phyloP scores from a whole-genome alignment of 1,284 basidiomycete genomes.

The Cutaneotrichosporon spelunceum region DNA sequence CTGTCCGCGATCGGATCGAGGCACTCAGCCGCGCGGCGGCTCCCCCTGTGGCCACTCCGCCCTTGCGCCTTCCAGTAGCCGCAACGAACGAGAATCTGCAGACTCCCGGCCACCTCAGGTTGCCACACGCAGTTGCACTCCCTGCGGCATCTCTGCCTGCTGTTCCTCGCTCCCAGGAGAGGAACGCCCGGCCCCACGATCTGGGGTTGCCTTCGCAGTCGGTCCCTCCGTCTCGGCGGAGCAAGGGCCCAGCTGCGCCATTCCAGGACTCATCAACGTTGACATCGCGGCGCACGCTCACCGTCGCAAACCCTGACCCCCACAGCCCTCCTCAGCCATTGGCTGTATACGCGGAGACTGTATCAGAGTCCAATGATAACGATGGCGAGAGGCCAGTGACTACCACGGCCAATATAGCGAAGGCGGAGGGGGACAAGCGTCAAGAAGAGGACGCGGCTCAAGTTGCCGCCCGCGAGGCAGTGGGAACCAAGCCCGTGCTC shows the following conservation, averaged over 20 bases:
- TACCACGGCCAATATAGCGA: neutral
- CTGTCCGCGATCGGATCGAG: neutral
- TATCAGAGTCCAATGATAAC: neutral
- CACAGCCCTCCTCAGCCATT: neutral
- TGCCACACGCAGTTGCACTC: no score
- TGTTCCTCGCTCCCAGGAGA: no score
- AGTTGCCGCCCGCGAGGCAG: neutral
- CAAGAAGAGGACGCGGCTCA: neutral
- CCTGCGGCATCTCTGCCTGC: no score
- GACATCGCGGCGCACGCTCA: constrained; percentile 7
- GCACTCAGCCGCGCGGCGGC: neutral
- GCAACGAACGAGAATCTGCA: neutral
- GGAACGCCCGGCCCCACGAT: no score
- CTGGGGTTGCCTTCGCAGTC: neutral
- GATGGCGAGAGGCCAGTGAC: neutral
- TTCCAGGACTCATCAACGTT: neutral
- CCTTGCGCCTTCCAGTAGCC: neutral
- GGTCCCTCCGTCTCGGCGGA: neutral
- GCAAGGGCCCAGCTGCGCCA: neutral
- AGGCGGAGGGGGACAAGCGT: neutral
- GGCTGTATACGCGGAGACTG: neutral
- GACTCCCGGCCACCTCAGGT: no score
- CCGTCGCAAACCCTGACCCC: constrained; percentile 30
- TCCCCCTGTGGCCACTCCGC: neutral
- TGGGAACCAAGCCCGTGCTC: neutral